Conservation (phyloP, 208 protist species). For the Leishmania aethiopica region DNA sequence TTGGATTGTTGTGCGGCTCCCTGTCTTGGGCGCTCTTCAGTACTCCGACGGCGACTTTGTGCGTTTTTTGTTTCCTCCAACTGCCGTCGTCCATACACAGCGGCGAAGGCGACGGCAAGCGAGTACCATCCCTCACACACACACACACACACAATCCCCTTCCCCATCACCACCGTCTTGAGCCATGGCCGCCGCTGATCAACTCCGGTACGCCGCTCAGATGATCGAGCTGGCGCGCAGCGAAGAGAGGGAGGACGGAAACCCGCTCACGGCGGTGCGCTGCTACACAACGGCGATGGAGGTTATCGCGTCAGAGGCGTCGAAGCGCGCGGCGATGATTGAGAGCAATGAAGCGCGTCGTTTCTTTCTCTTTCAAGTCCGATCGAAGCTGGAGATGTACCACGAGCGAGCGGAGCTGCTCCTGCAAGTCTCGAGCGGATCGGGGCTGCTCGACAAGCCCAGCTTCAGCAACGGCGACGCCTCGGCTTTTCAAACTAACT, state of each 20-base stretch:
- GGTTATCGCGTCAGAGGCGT: slow-evolving; percentile 50
- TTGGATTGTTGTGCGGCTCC: background rate
- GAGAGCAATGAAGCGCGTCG: slow-evolving; percentile 35
- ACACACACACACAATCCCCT: background rate
- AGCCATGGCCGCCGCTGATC: slow-evolving; percentile 11
- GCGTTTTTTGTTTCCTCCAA: background rate
- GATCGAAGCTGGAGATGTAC: slow-evolving; percentile 67
- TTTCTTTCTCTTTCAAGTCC: slow-evolving; percentile 78
- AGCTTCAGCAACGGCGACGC: slow-evolving; percentile 18
- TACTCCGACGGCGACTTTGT: background rate
- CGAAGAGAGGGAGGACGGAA: slow-evolving; percentile 77
- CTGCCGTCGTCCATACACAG: background rate
- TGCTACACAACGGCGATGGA: slow-evolving; percentile 84
- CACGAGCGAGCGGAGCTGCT: slow-evolving; percentile 69
- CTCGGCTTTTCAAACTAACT: slow-evolving; percentile 3
- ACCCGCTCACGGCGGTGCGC: slow-evolving; percentile 64
- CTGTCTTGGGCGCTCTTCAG: background rate
- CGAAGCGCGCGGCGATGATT: slow-evolving; percentile 34
- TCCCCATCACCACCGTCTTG: background rate
- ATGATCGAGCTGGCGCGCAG: slow-evolving; percentile 61
- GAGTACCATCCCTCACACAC: background rate
- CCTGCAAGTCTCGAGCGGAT: slow-evolving; percentile 60
- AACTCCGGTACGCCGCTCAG: slow-evolving; percentile 41
- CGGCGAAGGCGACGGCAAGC: background rate
- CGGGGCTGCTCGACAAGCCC: slow-evolving; percentile 68